Base-by-base conservation (phyloP, 352 stramenopile genomes). In the Pythium myriotylum region DNA sequence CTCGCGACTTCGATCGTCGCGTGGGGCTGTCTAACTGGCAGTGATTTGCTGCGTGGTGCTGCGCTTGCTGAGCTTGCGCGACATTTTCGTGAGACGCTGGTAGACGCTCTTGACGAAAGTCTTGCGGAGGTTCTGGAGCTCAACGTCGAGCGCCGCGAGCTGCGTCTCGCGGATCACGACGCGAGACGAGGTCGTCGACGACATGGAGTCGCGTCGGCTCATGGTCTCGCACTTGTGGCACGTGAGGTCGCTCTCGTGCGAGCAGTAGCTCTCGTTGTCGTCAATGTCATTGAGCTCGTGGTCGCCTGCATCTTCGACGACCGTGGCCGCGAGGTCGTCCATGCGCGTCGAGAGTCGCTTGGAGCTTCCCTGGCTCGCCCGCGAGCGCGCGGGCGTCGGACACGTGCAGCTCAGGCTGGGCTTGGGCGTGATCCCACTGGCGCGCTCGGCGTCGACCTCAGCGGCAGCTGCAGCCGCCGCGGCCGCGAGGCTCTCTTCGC, bases 111-210 rank as follows among this genome's bases (percentile, higher is more conserved):
- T 77, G 46, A 79, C 72, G 17, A 91, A 75, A 4, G 77, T 86
- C 57, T 83, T 81, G 54, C 79, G 78, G 53, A 89, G 47, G 42
- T 87, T 79, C 16, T 77, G 73, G 32, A 91, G 62, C 48, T 91
- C 81, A 43, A 73, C 74, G 62, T 91, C 81, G 48, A 91, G 69
- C 14, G 87, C 81, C 2, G 79, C 81, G 29, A 91, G 76, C 57
- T 91, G 81, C 17, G 70, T 81, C 58, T 84, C 77, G 59, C 84
- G 73, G 62, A 91, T 91, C 54, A 84, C 65, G 40, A 86, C 68
- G 1, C 52, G 62, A 6, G 76, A 81, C 20, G 78, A 77, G 19
- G 78, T 77, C 35, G 64, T 73, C 20, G 62, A 76, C 20, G 74
- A 48, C 3, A 60, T 32, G 24, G 59, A 67, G n/a, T 64, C 53